phyloP scores from a whole-genome alignment of 257 asterid genomes.

The Solanum infundibuliforme region DNA sequence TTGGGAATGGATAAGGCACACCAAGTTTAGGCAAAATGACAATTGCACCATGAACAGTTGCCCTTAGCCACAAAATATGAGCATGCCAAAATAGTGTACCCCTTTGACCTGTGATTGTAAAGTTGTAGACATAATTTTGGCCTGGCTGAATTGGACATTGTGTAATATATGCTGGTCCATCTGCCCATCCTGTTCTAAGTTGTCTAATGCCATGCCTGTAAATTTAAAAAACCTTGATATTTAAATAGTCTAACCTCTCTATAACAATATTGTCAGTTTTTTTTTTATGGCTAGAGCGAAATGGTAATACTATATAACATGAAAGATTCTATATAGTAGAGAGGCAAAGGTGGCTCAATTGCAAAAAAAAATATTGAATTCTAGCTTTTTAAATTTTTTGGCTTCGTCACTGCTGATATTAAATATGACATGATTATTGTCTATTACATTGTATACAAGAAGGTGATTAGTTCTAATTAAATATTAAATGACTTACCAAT shows the following conservation, averaged over 20 bases:
- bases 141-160: slow-evolving; percentile 92
- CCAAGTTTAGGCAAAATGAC: slow-evolving; percentile 83
- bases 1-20: slow-evolving; percentile 81
- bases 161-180: slow-evolving; percentile 90
- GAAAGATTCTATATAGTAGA: not conserved
- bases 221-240: not conserved
- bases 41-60: slow-evolving; percentile 80
- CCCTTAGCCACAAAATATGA: slow-evolving; percentile 75
- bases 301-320: not conserved
- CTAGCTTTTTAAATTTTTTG: not conserved
- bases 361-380: not conserved
- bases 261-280: not conserved
- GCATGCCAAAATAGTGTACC: slow-evolving; percentile 93
- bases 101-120: slow-evolving; percentile 81
- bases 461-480: not conserved
- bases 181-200: slow-evolving; percentile 89
- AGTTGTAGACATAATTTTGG: slow-evolving; percentile 61
- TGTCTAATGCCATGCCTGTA: slow-evolving; percentile 86
- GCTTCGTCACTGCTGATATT: not conserved
- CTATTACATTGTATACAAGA: not conserved
- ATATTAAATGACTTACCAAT: slow-evolving; percentile 36
- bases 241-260: not conserved
- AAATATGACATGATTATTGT: not conserved
- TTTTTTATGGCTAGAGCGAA: not conserved
- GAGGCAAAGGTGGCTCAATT: not conserved